Base-by-base conservation (phyloP, 75 land plant genomes). In the Larix kaempferi region DNA sequence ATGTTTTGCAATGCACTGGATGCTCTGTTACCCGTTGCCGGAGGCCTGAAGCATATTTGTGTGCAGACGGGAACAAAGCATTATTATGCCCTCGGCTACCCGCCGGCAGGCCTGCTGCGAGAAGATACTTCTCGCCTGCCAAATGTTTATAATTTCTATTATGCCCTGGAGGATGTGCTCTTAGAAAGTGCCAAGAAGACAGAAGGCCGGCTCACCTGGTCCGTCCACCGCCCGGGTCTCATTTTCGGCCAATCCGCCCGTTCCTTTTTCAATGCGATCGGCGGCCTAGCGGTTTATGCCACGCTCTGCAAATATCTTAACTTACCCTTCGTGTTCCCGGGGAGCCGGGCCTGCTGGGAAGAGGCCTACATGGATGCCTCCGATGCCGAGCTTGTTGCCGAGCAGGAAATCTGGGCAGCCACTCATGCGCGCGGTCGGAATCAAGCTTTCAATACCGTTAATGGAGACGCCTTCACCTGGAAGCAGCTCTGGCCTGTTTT, bases 41-140 rank as follows among this genome's bases (percentile, higher is more conserved):
- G 52, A 49, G n/a, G 77, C 17, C 58, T 95, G 55, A 75, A 86
- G 73, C 94, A 95, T 55, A 84, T 91, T 29, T 81, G 83, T 1
- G 79, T 91, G 3, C 98, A 93, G 71, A 93, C 98, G 6, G 98
- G 98, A 0, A 80, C 88, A 69, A 86, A 86, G 73, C 94, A 93
- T 59, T 95, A 93, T 59, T 23, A 82, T 1, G 76, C 86, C 0
- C 27, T 59, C n/a, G 52, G 5, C 8, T 26, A 7, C 71, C 19
- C 3, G 19, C 57, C 22, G 7, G 11, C 23, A 7, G n/a, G 19
- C 10, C 21, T 23, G 10, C 62, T 81, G 17, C 25, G 77, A 73
- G 98, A 93, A 78, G 90, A 87, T 19, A 67, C 83, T 56, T 89
- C 94, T 3, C 79, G 93, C 13, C 80, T 78, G 25, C 71, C 73